Percentiles rank a stretch among this genome's conserved stretches.
These are phyloP conservation scores for Cyclotella choctawhatcheeana DNA, from an alignment of 108 stramenopile species.

Conservation along the genomic window DNA sequence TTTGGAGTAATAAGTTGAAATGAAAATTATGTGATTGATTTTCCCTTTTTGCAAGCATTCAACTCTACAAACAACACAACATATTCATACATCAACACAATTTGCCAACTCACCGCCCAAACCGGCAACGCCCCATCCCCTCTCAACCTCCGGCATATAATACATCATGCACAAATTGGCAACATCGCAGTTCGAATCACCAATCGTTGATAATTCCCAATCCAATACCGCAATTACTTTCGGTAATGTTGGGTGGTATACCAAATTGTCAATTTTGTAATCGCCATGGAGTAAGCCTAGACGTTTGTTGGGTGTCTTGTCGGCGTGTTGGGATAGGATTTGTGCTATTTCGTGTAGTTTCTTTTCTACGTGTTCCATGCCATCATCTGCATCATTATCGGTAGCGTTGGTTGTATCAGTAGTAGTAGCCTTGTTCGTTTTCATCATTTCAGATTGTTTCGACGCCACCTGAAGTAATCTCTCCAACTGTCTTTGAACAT, in stretches of 20 bases:
- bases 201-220: slow-evolving; percentile 96
- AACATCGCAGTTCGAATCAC: slow-evolving; percentile 91
- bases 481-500: slow-evolving; percentile 75
- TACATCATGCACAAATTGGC: slow-evolving; percentile 94
- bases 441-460: slow-evolving; percentile 69
- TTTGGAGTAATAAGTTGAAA: background rate
- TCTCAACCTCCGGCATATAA: slow-evolving; percentile 63
- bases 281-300: slow-evolving; percentile 93
- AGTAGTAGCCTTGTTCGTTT: background rate
- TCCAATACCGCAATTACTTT: slow-evolving; percentile 93
- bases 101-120: slow-evolving; percentile 48
- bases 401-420: background rate
- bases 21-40: no score
- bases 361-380: slow-evolving; percentile 28
- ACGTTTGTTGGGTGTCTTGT: slow-evolving; percentile 58
- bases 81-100: background rate
- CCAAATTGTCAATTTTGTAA: slow-evolving; percentile 96
- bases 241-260: slow-evolving; percentile 91
- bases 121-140: slow-evolving; percentile 66
- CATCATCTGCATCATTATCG: background rate
- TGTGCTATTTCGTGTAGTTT: slow-evolving; percentile 42
- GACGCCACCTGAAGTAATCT: slow-evolving; percentile 71
- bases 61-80: no score
- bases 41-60: no score
- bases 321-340: slow-evolving; percentile 56